phyloP scores from a whole-genome alignment of 164 flowering plant genomes.

The Warburgia ugandensis region DNA sequence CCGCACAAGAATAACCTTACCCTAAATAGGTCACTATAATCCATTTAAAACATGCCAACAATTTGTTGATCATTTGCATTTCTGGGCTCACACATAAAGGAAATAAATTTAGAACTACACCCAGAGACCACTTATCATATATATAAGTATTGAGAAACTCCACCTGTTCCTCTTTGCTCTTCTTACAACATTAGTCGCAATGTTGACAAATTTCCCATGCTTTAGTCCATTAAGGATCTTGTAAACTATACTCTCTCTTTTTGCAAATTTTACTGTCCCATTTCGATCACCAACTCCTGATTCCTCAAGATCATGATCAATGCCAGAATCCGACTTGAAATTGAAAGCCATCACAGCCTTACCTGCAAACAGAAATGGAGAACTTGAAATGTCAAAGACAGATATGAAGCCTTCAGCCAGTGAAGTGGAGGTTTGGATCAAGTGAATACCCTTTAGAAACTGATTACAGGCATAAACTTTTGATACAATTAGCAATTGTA shows the following conservation, averaged over 20 bases:
- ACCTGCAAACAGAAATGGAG: slow-evolving; percentile 10
- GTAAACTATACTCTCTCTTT: slow-evolving; percentile 20
- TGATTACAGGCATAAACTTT: too few relatives aligned
- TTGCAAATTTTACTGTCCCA: slow-evolving; percentile 13
- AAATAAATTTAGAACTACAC: background rate
- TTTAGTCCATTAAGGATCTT: slow-evolving; percentile 28
- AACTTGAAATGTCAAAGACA: background rate
- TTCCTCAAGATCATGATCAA: slow-evolving; percentile 20
- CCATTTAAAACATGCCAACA: too few relatives aligned
- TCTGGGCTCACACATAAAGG: background rate
- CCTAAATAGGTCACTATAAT: too few relatives aligned
- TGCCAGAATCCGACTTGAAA: slow-evolving; percentile 21
- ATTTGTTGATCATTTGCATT: too few relatives aligned
- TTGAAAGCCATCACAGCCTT: slow-evolving; percentile 30
- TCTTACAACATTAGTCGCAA: slow-evolving; percentile 24
- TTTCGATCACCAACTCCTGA: slow-evolving; percentile 16
- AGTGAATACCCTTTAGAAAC: too few relatives aligned
- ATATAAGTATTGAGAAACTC: background rate
- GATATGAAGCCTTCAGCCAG: too few relatives aligned
- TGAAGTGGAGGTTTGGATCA: too few relatives aligned
- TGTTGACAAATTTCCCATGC: slow-evolving; percentile 28
- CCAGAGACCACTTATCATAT: background rate
- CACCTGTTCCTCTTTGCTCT: slow-evolving; percentile 37
- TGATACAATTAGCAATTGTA: too few relatives aligned
- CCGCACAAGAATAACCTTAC: too few relatives aligned